Evolutionary conservation across 1,284 basidiomycete genomes (phyloP).

Genomic region (Trametes pubescens): DNA sequence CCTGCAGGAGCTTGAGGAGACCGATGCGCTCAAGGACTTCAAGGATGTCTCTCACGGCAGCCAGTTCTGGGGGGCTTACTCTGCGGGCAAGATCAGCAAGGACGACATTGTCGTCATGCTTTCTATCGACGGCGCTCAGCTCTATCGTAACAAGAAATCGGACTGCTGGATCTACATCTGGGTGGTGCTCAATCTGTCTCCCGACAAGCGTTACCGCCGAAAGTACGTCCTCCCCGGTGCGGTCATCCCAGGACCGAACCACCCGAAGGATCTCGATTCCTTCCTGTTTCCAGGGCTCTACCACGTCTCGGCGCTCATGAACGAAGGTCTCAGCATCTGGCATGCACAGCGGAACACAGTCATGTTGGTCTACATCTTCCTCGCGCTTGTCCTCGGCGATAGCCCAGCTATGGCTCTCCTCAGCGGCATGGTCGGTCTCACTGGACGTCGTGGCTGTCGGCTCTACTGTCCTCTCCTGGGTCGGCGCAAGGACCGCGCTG

Average conservation of each 20-base stretch:
- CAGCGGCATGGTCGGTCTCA: background rate
- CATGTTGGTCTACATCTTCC: background rate
- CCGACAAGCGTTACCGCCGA: constrained; percentile 21
- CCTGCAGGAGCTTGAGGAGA: background rate
- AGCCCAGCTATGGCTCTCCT: background rate
- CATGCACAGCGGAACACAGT: constrained; percentile 23
- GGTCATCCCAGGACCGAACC: constrained; percentile 37
- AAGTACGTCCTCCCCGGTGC: constrained; percentile 37
- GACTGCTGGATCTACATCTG: constrained; percentile 38
- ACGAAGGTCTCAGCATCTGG: constrained; percentile 32
- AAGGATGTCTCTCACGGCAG: constrained; percentile 5
- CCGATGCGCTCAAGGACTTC: background rate
- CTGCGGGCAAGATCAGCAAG: background rate
- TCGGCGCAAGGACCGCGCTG: background rate
- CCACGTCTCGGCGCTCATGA: constrained; percentile 33
- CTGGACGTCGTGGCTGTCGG: background rate
- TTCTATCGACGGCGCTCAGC: constrained; percentile 37
- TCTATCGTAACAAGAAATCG: constrained; percentile 34
- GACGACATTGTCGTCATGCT: constrained; percentile 26
- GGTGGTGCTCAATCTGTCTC: constrained; percentile 30
- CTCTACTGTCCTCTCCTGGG: background rate
- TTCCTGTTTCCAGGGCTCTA: constrained; percentile 36
- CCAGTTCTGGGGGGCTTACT: constrained; percentile 6
- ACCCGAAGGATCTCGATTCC: constrained; percentile 36
- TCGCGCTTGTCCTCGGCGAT: background rate